These are phyloP conservation scores for Tetrapyrgos nigripes DNA, from an alignment of 1,284 basidiomycete species.

Conservation along the genomic window DNA sequence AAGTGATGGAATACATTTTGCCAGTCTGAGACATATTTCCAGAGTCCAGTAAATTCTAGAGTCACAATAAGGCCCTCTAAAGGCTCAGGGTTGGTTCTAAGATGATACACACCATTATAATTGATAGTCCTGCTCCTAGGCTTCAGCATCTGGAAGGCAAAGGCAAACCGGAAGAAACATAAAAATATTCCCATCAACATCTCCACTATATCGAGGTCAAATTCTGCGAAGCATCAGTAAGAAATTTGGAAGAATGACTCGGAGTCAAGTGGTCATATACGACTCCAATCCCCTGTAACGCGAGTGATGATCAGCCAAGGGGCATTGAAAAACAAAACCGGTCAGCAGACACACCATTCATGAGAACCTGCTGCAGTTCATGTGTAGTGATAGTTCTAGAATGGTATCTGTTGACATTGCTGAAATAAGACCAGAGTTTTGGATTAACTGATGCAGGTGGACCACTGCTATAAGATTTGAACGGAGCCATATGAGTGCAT, in stretches of 20 bases:
- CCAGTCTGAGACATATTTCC: constrained; percentile 86
- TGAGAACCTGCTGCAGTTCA: constrained; percentile 75
- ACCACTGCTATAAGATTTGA: constrained; percentile 35
- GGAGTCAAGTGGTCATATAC: constrained; percentile 50
- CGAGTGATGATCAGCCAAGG: constrained; percentile 7
- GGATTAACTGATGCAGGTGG: constrained; percentile 68
- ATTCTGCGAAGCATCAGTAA: constrained; percentile 51
- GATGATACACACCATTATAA: constrained; percentile 55
- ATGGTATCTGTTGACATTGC: constrained; percentile 74
- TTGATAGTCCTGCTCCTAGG: constrained; percentile 70
- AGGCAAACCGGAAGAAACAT: constrained; percentile 22
- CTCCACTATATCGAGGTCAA: constrained; percentile 77
- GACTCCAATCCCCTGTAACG: constrained; percentile 74
- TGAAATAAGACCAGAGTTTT: constrained; percentile 79
- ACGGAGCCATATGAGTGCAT: constrained; percentile 14
- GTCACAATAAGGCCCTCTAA: not conserved
- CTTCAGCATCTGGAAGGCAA: constrained; percentile 22
- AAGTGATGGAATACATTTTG: constrained; percentile 81
- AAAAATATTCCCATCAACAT: constrained; percentile 77
- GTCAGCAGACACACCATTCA: constrained; percentile 62
- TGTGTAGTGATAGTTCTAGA: constrained; percentile 71
- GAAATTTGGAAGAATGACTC: not conserved
- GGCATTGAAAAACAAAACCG: constrained; percentile 1
- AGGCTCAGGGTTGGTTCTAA: too few relatives aligned
- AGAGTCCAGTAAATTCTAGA: constrained; percentile 77